Base-by-base conservation (phyloP, 1,284 basidiomycete species). In the Sphaerobolus stellatus region DNA sequence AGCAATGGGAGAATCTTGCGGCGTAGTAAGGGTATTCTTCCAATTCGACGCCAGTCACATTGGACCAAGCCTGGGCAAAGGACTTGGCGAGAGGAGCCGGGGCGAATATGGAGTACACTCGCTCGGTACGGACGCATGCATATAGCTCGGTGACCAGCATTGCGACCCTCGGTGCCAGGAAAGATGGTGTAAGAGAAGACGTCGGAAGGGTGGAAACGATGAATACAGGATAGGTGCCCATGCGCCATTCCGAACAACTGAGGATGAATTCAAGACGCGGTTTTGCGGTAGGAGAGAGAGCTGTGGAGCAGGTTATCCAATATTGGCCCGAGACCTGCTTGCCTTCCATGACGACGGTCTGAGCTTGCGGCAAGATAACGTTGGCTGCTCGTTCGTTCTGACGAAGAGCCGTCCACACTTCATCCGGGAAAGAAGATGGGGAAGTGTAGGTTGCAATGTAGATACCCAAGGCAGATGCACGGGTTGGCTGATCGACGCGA, bases 61-160 rank as follows among this genome's bases (percentile, higher is more conserved):
- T 50, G n/a, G 70, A 69, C 84, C 80, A 88, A 8, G 72, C 58
- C 3, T 65, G 38, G 5, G 75, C 72, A 59, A 90, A 87, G 1
- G 64, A 60, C 9, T 61, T 44, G 1, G 81, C 69, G n/a, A 89
- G 68, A 3, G 63, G 59, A 7, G 81, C 74, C 2, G 75, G 71
- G 1, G 83, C 79, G 61, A 88, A 90, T 7, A 88, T 73, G 1
- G 87, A 87, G 66, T 84, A 90, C 0, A 87, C 76, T 11, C 87
- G 75, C 13, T 71, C 52, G 4, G 33, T 24, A 14, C 46, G 53
- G 13, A 49, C 44, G 0, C 16, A 40, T 25, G 36, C 53, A 13
- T 54, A 47, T 14, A 58, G 22, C 27, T 54, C 38, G 18, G 45
- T 29, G 22, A 33, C 31, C 7, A 54, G 24, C 46, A 48, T 48